Percentiles rank a stretch among this genome's conserved stretches.
Evolutionary conservation across 2,329 filamentous ascomycete species (phyloP).

Genomic region (Neonectria sp.): DNA sequence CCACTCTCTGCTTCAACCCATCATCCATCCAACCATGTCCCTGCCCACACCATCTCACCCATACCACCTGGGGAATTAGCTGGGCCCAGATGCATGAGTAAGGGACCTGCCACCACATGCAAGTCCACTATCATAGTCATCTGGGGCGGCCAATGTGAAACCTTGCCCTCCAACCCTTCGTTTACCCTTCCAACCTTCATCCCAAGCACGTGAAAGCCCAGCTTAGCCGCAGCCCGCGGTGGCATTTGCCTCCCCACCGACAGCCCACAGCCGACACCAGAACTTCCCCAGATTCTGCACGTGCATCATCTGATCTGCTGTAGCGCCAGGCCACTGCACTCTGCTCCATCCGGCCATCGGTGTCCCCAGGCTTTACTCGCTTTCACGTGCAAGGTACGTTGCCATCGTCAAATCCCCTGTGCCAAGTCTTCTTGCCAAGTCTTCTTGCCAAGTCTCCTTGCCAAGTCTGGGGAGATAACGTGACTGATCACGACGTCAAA

Average conservation of each 20-base stretch:
- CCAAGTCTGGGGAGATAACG: conserved; percentile 1
- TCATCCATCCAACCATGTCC: conserved; percentile 14
- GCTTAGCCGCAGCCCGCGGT: conserved; percentile 27
- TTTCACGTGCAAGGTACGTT: conserved; percentile 22
- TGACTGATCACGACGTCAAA: conserved; percentile 4
- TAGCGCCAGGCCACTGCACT: conserved; percentile 15
- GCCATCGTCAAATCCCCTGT: not conserved
- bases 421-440: not conserved
- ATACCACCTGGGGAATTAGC: conserved; percentile 9
- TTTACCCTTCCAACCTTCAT: not conserved
- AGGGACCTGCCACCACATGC: conserved; percentile 5
- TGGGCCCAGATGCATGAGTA: conserved; percentile 19
- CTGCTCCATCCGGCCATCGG: conserved; percentile 12
- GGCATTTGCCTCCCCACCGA: conserved; percentile 5
- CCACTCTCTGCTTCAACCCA: not conserved
- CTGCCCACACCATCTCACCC: not conserved
- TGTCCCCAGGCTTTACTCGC: conserved; percentile 12
- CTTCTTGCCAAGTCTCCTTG: not conserved
- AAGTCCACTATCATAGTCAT: conserved; percentile 10
- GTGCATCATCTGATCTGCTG: conserved; percentile 29
- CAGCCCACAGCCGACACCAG: not conserved
- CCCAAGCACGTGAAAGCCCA: conserved; percentile 30
- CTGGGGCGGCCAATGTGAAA: conserved; percentile 8
- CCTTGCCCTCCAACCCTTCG: not conserved
- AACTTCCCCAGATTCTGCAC: conserved; percentile 31